phyloP scores from a whole-genome alignment of 495 filamentous ascomycete species.

The Hyaloscypha finlandica region DNA sequence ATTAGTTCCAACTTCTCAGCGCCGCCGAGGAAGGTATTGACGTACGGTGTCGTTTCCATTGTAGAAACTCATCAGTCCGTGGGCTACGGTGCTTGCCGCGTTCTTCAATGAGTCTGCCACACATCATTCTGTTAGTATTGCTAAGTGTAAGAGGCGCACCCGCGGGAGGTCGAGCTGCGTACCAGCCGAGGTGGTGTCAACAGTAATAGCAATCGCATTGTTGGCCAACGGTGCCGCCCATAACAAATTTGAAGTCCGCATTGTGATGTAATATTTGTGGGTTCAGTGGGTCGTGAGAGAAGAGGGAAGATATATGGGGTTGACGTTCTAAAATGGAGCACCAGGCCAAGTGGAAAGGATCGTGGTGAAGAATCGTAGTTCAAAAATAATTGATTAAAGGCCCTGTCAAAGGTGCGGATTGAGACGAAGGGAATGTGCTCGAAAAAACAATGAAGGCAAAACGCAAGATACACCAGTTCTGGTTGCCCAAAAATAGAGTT shows the following conservation, averaged over 20 bases:
- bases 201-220: slow-evolving; percentile 22
- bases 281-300: slow-evolving; percentile 1
- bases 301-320: background rate
- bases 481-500: slow-evolving; percentile 7
- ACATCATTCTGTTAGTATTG: background rate
- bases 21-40: background rate
- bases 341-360: slow-evolving; percentile 2
- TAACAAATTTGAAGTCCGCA: slow-evolving; percentile 24
- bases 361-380: background rate
- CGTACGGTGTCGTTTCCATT: slow-evolving; percentile 61
- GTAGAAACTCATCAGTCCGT: slow-evolving; percentile 66
- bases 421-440: slow-evolving; percentile 13
- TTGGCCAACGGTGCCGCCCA: slow-evolving; percentile 20
- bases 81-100: slow-evolving; percentile 62
- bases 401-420: slow-evolving; percentile 32
- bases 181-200: slow-evolving; percentile 29
- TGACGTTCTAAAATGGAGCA: background rate
- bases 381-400: slow-evolving; percentile 21
- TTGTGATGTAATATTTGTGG: slow-evolving; percentile 24
- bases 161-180: background rate
- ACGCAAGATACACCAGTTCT: background rate
- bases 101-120: slow-evolving; percentile 57
- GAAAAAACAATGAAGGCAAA: slow-evolving; percentile 3
- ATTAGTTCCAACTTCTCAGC: background rate
- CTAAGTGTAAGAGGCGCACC: background rate